Evolutionary conservation across 192 early-diverging fungal species (phyloP).

Genomic region (Entophlyctis luteolus): DNA sequence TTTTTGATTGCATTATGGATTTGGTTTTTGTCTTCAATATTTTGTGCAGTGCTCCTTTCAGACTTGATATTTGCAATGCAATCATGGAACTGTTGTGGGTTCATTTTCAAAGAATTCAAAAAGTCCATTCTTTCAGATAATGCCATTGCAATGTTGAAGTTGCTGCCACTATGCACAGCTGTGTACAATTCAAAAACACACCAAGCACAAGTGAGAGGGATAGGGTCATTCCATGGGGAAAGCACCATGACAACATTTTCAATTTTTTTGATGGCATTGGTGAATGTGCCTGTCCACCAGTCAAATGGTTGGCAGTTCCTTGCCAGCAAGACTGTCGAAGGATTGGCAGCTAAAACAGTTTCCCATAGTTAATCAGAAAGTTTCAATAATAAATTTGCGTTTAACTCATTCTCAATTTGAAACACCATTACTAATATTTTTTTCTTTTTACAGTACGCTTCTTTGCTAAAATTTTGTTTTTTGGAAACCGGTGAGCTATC

Average conservation of each 20-base stretch:
- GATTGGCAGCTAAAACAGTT: too few species aligned
- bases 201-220: conserved; percentile 20
- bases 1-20: background rate
- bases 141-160: conserved; percentile 14
- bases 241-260: conserved; percentile 31
- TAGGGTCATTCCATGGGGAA: conserved; percentile 17
- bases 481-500: background rate
- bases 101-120: background rate
- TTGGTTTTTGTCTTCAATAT: background rate
- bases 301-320: background rate
- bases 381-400: background rate
- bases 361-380: too few species aligned
- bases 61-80: background rate
- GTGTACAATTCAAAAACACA: conserved; percentile 31
- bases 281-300: conserved; percentile 30
- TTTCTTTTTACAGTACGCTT: background rate
- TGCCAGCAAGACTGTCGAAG: too few species aligned
- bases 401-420: background rate
- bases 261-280: conserved; percentile 21
- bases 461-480: background rate
- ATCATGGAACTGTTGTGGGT: background rate
- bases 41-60: background rate
- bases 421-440: background rate
- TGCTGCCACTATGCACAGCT: background rate
- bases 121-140: background rate